Percentiles rank a stretch among this genome's conserved stretches.
Conservation (phyloP, 2,329 filamentous ascomycete genomes). For the Aspergillus brunneoviolaceus region DNA sequence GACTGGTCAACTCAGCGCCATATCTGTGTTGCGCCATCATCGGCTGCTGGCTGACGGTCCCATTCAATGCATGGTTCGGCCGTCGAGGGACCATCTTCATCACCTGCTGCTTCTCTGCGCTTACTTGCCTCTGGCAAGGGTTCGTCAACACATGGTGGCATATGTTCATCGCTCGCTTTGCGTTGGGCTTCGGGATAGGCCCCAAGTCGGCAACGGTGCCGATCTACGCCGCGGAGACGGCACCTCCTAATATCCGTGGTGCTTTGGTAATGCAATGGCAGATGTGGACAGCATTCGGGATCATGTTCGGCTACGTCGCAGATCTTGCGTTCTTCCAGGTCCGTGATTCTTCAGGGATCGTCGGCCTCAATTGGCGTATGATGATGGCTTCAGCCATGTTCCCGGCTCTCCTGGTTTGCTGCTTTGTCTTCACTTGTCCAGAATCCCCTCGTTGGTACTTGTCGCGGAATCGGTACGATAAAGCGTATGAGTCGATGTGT, state of each 20-base stretch:
- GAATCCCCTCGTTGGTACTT: constrained; percentile 52
- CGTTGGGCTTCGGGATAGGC: constrained; percentile 76
- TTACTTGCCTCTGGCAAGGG: constrained; percentile 56
- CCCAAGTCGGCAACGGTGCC: constrained; percentile 73
- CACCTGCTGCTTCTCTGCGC: constrained; percentile 67
- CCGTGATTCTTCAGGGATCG: constrained; percentile 52
- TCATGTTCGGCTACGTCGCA: constrained; percentile 58
- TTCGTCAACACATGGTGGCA: constrained; percentile 71
- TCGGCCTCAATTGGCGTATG: constrained; percentile 64
- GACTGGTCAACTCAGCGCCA: constrained; percentile 59
- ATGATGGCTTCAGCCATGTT: constrained; percentile 69
- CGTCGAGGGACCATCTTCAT: constrained; percentile 74
- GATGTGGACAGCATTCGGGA: constrained; percentile 53
- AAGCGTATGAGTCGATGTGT: constrained; percentile 45
- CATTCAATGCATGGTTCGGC: constrained; percentile 69
- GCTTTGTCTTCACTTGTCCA: constrained; percentile 64
- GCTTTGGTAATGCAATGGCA: constrained; percentile 84
- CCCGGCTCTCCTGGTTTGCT: constrained; percentile 58
- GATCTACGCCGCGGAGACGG: constrained; percentile 73
- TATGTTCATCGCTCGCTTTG: constrained; percentile 68
- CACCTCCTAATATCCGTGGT: constrained; percentile 67
- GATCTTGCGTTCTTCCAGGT: constrained; percentile 62
- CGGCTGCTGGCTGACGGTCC: constrained; percentile 72
- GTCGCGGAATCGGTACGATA: constrained; percentile 42
- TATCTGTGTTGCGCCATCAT: constrained; percentile 65